These are phyloP conservation scores for Xylaria flabelliformis DNA, from an alignment of 495 filamentous ascomycete species.

Conservation along the genomic window DNA sequence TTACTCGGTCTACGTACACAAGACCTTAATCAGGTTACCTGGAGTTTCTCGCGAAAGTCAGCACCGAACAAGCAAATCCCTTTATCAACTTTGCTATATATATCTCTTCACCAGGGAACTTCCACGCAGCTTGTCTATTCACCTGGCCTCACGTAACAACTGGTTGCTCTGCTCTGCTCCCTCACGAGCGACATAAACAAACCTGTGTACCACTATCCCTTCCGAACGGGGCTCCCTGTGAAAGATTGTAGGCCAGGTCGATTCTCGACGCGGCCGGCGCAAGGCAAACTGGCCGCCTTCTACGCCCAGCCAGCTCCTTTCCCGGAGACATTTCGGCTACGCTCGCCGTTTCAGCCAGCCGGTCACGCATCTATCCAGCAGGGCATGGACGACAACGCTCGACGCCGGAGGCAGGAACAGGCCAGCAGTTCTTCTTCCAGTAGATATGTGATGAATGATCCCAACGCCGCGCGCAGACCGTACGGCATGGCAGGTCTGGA, in stretches of 20 bases:
- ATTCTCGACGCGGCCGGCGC: constrained; percentile 36
- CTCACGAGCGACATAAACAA: constrained; percentile 9
- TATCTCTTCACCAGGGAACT: constrained; percentile 18
- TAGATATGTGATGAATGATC: constrained; percentile 52
- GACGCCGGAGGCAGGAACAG: constrained; percentile 72
- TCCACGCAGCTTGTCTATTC: constrained; percentile 24
- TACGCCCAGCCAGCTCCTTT: constrained; percentile 64
- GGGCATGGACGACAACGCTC: constrained; percentile 75
- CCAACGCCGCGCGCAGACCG: constrained; percentile 49
- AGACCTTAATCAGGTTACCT: neutral
- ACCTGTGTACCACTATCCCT: constrained; percentile 20
- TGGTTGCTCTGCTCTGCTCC: constrained; percentile 15
- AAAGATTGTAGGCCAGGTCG: constrained; percentile 35
- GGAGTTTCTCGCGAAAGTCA: constrained; percentile 1
- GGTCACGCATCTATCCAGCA: constrained; percentile 51
- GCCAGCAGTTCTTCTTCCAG: constrained; percentile 52
- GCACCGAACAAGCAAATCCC: constrained; percentile 30
- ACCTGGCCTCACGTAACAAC: constrained; percentile 27
- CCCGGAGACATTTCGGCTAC: constrained; percentile 62
- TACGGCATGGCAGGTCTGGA: constrained; percentile 45
- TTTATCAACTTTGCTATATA: constrained; percentile 24
- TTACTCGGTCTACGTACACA: too few relatives aligned
- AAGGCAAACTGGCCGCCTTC: constrained; percentile 64
- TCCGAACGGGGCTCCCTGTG: neutral
- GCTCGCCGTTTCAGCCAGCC: constrained; percentile 52